Evolutionary conservation across 1,139 yeast genomes (phyloP).

Genomic region (Hansenula lynferdii): DNA sequence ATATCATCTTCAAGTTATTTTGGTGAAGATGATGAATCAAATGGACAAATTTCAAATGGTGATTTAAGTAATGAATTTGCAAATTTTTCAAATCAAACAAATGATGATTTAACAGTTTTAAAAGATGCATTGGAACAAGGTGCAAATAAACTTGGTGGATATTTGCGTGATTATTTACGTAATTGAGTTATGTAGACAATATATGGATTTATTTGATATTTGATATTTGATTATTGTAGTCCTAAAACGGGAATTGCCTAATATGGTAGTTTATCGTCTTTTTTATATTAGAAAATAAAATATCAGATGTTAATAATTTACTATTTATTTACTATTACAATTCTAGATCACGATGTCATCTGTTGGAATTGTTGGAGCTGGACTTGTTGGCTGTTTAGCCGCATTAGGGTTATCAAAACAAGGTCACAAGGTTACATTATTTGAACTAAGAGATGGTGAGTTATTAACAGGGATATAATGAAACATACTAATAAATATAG

Average conservation of each 20-base stretch:
- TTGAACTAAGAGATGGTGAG: constrained; percentile 49
- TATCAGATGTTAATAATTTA: too few species aligned
- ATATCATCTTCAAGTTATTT: constrained; percentile 91
- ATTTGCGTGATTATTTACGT: constrained; percentile 78
- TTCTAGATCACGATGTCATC: too few species aligned
- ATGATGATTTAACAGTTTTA: constrained; percentile 82
- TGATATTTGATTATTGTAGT: too few species aligned
- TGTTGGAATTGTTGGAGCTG: constrained; percentile 71
- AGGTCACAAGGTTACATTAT: constrained; percentile 71
- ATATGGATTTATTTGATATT: too few species aligned
- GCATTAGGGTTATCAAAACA: constrained; percentile 71
- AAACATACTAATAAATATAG: constrained; percentile 27
- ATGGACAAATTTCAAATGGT: constrained; percentile 17
- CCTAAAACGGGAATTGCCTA: too few species aligned
- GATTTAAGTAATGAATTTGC: constrained; percentile 30
- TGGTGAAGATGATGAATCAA: constrained; percentile 70
- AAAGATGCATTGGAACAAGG: constrained; percentile 96
- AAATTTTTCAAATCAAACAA: constrained; percentile 66
- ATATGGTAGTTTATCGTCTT: too few species aligned
- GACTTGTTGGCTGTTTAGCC: constrained; percentile 85
- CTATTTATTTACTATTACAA: too few species aligned
- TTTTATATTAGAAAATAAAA: too few species aligned
- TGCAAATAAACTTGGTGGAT: constrained; percentile 80
- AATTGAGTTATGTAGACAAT: constrained; percentile 21
- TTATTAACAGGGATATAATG: too few species aligned